phyloP scores from a whole-genome alignment of 2,329 filamentous ascomycete genomes.

The Leptoxyphium fumago region DNA sequence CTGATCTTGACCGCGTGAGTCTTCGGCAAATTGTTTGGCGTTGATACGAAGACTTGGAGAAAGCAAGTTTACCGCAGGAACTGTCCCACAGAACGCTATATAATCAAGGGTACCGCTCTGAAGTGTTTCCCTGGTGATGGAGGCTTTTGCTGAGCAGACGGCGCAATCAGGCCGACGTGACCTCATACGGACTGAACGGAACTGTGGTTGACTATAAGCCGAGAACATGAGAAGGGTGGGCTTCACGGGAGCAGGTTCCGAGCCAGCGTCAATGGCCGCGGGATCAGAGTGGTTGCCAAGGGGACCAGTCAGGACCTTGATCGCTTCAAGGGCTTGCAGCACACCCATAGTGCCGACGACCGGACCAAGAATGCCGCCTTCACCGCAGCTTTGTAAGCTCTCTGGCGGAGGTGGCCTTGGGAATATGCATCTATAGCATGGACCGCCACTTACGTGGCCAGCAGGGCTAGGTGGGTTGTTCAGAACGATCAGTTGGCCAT shows the following conservation, averaged over 20 bases:
- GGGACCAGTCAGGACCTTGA: slow-evolving; percentile 48
- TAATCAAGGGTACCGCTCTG: slow-evolving; percentile 61
- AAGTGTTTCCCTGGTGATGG: slow-evolving; percentile 49
- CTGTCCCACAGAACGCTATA: slow-evolving; percentile 65
- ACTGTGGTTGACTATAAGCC: slow-evolving; percentile 39
- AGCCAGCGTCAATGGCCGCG: background rate
- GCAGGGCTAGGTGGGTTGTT: slow-evolving; percentile 59
- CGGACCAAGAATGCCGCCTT: slow-evolving; percentile 82
- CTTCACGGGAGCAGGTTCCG: slow-evolving; percentile 7
- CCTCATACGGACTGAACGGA: slow-evolving; percentile 63
- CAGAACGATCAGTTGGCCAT: slow-evolving; percentile 79
- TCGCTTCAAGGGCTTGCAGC: slow-evolving; percentile 74
- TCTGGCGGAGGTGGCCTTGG: slow-evolving; percentile 73
- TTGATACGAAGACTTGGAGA: slow-evolving; percentile 50
- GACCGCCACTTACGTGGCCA: slow-evolving; percentile 48
- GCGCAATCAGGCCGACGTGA: slow-evolving; percentile 55
- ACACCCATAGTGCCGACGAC: slow-evolving; percentile 91
- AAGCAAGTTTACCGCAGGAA: slow-evolving; percentile 39
- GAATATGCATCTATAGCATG: slow-evolving; percentile 91
- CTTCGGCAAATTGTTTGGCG: slow-evolving; percentile 40
- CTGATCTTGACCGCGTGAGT: slow-evolving; percentile 28
- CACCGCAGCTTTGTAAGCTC: slow-evolving; percentile 72
- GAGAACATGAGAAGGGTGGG: slow-evolving; percentile 40
- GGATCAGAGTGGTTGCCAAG: slow-evolving; percentile 3
- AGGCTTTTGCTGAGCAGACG: slow-evolving; percentile 53